Percentiles rank a stretch among this genome's conserved stretches.
phyloP scores from a whole-genome alignment of 2,329 filamentous ascomycete species.

The Talaromyces albobiverticillius region DNA sequence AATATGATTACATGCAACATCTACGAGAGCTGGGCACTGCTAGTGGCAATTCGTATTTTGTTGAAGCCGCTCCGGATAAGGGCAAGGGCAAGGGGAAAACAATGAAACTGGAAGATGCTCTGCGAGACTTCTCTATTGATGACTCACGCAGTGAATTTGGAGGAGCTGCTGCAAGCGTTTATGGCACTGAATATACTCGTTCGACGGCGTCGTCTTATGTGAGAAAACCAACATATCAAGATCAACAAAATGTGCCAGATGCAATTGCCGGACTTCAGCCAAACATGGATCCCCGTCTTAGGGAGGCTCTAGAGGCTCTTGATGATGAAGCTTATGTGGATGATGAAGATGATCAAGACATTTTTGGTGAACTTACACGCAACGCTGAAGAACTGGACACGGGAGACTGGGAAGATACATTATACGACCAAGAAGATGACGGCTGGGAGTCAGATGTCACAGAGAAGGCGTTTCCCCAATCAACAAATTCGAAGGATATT shows the following conservation, averaged over 20 bases:
- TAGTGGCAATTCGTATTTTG: slow-evolving; percentile 72
- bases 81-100: slow-evolving; percentile 68
- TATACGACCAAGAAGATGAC: slow-evolving; percentile 59
- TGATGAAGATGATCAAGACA: slow-evolving; percentile 71
- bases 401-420: slow-evolving; percentile 70
- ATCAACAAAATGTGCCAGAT: slow-evolving; percentile 90
- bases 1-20: slow-evolving; percentile 99
- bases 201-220: slow-evolving; percentile 68
- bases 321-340: slow-evolving; percentile 96
- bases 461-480: slow-evolving; percentile 63
- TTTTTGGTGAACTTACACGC: slow-evolving; percentile 72
- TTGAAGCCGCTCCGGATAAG: slow-evolving; percentile 64
- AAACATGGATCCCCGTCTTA: slow-evolving; percentile 90
- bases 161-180: slow-evolving; percentile 29
- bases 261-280: slow-evolving; percentile 90
- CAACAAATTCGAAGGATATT: slow-evolving; percentile 19
- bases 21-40: slow-evolving; percentile 78
- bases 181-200: slow-evolving; percentile 41
- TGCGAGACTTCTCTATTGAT: slow-evolving; percentile 57
- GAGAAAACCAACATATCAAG: slow-evolving; percentile 75
- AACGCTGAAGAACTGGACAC: slow-evolving; percentile 69
- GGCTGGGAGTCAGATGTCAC: slow-evolving; percentile 97
- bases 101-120: slow-evolving; percentile 80
- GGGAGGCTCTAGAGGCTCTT: slow-evolving; percentile 87
- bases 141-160: slow-evolving; percentile 30